Base-by-base conservation (phyloP, 2,329 filamentous ascomycete species). In the Scortechinia acanthostroma region DNA sequence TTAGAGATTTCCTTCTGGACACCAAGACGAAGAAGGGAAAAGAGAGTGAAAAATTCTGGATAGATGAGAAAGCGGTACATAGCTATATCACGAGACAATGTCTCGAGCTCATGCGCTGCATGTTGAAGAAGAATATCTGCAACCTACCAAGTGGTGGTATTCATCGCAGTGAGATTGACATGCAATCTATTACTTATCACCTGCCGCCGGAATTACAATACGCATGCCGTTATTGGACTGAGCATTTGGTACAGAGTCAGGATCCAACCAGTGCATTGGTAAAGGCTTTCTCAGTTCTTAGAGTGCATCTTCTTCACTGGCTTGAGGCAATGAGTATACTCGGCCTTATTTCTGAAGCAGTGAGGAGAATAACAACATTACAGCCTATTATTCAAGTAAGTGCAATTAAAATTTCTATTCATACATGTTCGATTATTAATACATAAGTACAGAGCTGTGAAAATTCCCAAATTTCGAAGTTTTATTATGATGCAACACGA, bases 1-100 rank as follows among this genome's bases (percentile, higher is more conserved):
- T 58, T 46, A 47, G 49, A 3, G 55, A 56, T 20, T 58, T 57
- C 42, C 51, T 58, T 10, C 45, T 58, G 13, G 47, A 55, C 33
- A 42, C 6, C 14, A 40, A 19, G 17, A 40, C 19, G 10, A 21
- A 13, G 19, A 21, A 17, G 19, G 10, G 6, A 21, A 42, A 10
- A 6, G 37, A n/a, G n/a, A n/a, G n/a, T n/a, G n/a, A n/a, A 10
- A 17, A 21, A 10, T 52, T 55, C 43, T 43, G 28, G 43, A 45
- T 56, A 20, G 47, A 52, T 45, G 49, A 50, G 30, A 15, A 30
- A 4, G 10, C 44, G 37, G 46, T 46, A 21, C 49, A 56, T 44
- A 20, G 23, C 3, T n/a, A 42, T 3, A 42, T 55, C 28, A 44
- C 47, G 17, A 3, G 21, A n/a, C 37, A 43, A 15, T 56, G 53